A percentile compares a stretch with the other conserved stretches of the same genome.
phyloP scores from a whole-genome alignment of 495 filamentous ascomycete species.

The Lichenothelia convexa region DNA sequence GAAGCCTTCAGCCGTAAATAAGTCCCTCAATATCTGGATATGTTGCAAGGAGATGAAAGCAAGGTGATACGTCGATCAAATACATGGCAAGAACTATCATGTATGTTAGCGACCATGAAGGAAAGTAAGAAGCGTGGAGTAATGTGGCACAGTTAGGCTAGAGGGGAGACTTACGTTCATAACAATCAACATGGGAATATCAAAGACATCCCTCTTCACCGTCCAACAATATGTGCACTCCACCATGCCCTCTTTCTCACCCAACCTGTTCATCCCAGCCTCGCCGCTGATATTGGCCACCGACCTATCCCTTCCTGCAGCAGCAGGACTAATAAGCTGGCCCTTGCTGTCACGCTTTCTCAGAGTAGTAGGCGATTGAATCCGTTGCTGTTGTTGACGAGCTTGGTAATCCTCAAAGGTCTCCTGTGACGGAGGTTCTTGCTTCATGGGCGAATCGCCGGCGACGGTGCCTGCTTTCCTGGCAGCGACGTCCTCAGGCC shows the following conservation, averaged over 20 bases:
- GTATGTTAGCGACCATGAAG: too few species aligned
- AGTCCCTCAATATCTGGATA: too few species aligned
- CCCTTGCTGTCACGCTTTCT: background rate
- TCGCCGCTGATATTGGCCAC: conserved; percentile 45
- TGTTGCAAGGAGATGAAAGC: too few species aligned
- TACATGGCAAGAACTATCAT: background rate
- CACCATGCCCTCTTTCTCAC: conserved; percentile 75
- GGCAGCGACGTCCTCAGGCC: conserved; percentile 12
- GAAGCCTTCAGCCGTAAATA: too few species aligned
- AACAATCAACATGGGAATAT: conserved; percentile 95
- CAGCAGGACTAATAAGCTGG: too few species aligned
- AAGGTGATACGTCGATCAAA: background rate
- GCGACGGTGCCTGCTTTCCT: conserved; percentile 6
- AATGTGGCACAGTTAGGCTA: background rate
- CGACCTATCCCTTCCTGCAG: conserved; percentile 2
- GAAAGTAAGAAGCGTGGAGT: background rate
- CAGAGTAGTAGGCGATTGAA: background rate
- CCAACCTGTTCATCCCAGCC: conserved; percentile 51
- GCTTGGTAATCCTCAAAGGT: background rate
- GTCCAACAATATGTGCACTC: conserved; percentile 94
- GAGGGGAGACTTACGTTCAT: conserved; percentile 60
- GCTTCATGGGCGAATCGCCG: background rate
- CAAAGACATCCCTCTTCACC: conserved; percentile 90
- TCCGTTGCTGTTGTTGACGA: background rate
- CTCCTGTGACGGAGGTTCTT: background rate